Percentiles rank a stretch among this genome's conserved stretches.
Evolutionary conservation across 371 early-diverging fungal species (phyloP).

Genomic region (Lichtheimia hyalospora): DNA sequence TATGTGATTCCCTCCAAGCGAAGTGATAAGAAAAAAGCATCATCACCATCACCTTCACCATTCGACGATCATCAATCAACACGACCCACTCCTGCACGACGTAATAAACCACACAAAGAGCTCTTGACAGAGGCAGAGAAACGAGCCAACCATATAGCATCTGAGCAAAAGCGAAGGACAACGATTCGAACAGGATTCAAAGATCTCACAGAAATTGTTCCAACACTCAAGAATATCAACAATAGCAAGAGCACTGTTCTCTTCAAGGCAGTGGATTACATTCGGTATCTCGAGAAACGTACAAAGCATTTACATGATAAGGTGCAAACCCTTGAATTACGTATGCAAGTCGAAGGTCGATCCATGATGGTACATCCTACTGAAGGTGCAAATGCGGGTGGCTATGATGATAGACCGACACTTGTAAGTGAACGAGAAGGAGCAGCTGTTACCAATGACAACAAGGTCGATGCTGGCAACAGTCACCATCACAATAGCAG

Average conservation of each 20-base stretch:
- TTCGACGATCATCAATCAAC: neutral
- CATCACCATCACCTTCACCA: neutral
- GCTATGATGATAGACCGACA: too few relatives aligned
- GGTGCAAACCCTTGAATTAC: constrained; percentile 45
- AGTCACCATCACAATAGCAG: constrained; percentile 1
- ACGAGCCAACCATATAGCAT: constrained; percentile 87
- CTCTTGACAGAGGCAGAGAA: constrained; percentile 88
- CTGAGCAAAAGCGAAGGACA: constrained; percentile 87
- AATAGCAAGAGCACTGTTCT: constrained; percentile 58
- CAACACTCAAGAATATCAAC: constrained; percentile 65
- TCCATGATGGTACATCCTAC: constrained; percentile 6
- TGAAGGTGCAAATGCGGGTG: neutral
- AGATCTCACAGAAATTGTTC: constrained; percentile 80
- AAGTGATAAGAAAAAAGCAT: neutral
- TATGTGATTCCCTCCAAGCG: constrained; percentile 15
- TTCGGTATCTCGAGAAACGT: constrained; percentile 46
- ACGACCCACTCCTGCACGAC: constrained; percentile 3
- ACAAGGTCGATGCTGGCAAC: neutral
- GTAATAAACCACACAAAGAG: constrained; percentile 46
- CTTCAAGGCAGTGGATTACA: constrained; percentile 57
- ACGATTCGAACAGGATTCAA: constrained; percentile 85
- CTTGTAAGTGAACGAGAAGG: neutral
- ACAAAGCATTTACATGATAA: constrained; percentile 54
- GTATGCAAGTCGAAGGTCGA: constrained; percentile 35
- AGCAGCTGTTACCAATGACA: neutral